Base-by-base conservation (phyloP, 2,329 filamentous ascomycete species). In the Alternaria novae-zelandiae region DNA sequence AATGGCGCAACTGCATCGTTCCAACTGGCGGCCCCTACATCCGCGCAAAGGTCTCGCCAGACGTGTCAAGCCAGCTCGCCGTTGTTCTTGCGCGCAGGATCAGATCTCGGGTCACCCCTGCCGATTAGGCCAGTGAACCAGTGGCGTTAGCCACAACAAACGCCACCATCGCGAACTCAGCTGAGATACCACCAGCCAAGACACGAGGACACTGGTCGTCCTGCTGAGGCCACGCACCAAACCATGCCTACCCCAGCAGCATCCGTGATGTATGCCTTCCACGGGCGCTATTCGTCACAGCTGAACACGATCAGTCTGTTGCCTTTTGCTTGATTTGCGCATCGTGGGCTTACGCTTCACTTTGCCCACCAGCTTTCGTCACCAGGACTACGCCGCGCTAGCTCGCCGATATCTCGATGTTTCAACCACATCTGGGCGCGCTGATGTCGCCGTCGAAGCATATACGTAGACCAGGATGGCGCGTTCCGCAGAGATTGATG, bases 81-180 rank as follows among this genome's bases (percentile, higher is more conserved):
- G 70, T 68, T 70, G 61, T 51, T 57, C 57, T 61, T 59, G 36
- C 21, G 67, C 6, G 54, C 56, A 58, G 61, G 59, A 58, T 64
- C 64, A 65, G 67, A 70, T 70, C 63, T 68, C 70, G 73, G 72
- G 28, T 36, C 47, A 65, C 57, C 62, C 65, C 58, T 66, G 67
- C 57, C 65, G 54, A 54, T 54, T 44, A 15, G 45, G n/a, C 25
- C 9, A 30, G 25, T 50, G 26, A 53, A 57, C 41, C 64, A 61
- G 67, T 69, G 70, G 50, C 61, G 28, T 56, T 65, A 72, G 74
- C 75, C 74, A 77, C 73, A 45, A 70, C 28, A 57, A 60, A 75
- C 76, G 75, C 76, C 77, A 76, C 67, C 68, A 62, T 71, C 68
- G 59, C 66, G 47, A 57, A 66, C 67, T 65, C 70, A 78, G 76